phyloP scores from a whole-genome alignment of 2,329 filamentous ascomycete genomes.

The Coniochaeta sp. region DNA sequence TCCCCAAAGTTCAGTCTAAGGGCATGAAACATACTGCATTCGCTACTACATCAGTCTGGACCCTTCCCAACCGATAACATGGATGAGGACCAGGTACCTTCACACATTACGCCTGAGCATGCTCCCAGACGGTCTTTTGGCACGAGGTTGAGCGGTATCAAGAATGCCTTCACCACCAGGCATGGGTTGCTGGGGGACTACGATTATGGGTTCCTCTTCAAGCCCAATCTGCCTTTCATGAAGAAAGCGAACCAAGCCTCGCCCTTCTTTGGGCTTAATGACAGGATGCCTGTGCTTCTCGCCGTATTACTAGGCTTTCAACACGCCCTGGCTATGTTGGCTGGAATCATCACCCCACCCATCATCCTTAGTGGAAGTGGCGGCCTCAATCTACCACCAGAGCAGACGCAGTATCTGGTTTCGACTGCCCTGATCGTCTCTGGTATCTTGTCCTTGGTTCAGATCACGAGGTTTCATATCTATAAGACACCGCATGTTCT shows the following conservation, averaged over 20 bases:
- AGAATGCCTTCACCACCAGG: conserved; percentile 44
- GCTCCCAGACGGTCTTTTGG: conserved; percentile 23
- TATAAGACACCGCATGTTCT: conserved; percentile 50
- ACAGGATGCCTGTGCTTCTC: conserved; percentile 68
- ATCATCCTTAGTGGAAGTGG: conserved; percentile 58
- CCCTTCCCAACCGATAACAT: conserved; percentile 26
- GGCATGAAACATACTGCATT: not conserved
- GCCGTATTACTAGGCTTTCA: conserved; percentile 71
- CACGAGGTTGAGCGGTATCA: conserved; percentile 21
- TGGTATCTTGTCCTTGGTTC: conserved; percentile 65
- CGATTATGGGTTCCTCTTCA: conserved; percentile 86
- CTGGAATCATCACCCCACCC: conserved; percentile 69
- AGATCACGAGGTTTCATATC: conserved; percentile 73
- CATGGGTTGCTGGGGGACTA: conserved; percentile 79
- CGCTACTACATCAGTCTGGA: not conserved
- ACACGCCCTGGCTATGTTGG: conserved; percentile 71
- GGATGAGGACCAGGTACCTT: conserved; percentile 50
- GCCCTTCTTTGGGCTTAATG: conserved; percentile 80
- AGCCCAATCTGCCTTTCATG: conserved; percentile 76
- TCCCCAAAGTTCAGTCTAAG: not conserved
- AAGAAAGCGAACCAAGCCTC: conserved; percentile 49
- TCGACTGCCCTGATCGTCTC: conserved; percentile 74
- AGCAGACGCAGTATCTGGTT: conserved; percentile 67
- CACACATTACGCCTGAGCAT: conserved; percentile 36
- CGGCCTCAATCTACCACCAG: conserved; percentile 55